Evolutionary conservation across 1,284 basidiomycete genomes (phyloP).

Genomic region (Rhodotorula sp.): DNA sequence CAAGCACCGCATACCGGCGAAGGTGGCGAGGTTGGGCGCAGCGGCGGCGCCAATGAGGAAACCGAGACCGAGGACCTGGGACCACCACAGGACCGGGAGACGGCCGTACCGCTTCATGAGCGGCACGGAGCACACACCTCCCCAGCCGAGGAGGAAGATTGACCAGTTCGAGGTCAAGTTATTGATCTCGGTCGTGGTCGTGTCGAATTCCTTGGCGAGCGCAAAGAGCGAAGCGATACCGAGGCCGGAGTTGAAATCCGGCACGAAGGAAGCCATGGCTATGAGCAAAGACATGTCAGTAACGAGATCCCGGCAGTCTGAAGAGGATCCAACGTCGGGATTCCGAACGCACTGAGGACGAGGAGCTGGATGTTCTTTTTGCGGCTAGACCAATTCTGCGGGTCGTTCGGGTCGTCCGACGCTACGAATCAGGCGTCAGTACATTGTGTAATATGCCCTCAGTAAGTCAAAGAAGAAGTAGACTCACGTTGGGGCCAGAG

Average conservation of each 20-base stretch:
- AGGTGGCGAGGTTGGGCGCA: slow-evolving; percentile 56
- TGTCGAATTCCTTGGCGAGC: slow-evolving; percentile 60
- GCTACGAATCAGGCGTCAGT: neutral
- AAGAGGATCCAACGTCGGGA: neutral
- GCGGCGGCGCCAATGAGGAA: slow-evolving; percentile 55
- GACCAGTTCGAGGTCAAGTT: slow-evolving; percentile 51
- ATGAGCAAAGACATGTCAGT: neutral
- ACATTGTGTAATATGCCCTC: too few species aligned
- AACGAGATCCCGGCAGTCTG: neutral
- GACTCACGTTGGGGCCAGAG: slow-evolving; percentile 63
- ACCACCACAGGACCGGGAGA: slow-evolving; percentile 64
- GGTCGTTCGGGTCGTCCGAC: slow-evolving; percentile 60
- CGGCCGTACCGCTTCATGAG: slow-evolving; percentile 55
- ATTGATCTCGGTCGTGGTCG: slow-evolving; percentile 62
- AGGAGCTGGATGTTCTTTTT: slow-evolving; percentile 40
- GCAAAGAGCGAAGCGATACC: slow-evolving; percentile 56
- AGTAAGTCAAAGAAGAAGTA: too few species aligned
- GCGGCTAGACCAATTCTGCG: slow-evolving; percentile 55
- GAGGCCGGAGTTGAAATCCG: slow-evolving; percentile 39
- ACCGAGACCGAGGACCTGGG: slow-evolving; percentile 53
- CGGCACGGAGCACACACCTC: slow-evolving; percentile 61
- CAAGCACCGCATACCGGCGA: slow-evolving; percentile 65
- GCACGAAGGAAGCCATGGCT: slow-evolving; percentile 41
- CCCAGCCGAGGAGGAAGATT: slow-evolving; percentile 23
- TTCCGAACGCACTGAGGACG: slow-evolving; percentile 22